Evolutionary conservation across 169 alveolate genomes (phyloP).

Genomic region (Fabrea salina): DNA sequence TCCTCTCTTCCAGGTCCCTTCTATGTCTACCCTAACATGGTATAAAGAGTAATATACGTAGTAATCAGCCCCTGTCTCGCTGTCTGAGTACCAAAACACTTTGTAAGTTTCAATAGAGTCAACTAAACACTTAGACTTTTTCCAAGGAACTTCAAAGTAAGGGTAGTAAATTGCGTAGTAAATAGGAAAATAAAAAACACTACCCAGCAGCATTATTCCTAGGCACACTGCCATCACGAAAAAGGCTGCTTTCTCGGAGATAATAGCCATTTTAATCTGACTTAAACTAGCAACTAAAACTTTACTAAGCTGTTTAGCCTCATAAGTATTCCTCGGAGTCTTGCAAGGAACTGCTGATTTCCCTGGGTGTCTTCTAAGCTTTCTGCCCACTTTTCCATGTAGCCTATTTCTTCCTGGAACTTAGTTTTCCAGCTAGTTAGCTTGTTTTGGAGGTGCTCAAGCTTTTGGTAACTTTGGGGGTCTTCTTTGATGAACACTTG

Average conservation of each 20-base stretch:
- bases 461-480: not conserved
- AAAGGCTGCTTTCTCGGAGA: too few relatives aligned
- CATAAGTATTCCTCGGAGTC: too few relatives aligned
- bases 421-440: not conserved
- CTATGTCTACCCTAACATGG: not conserved
- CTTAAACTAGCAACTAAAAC: too few relatives aligned
- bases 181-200: not conserved
- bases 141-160: not conserved
- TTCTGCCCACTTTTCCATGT: constrained; percentile 28
- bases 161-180: not conserved
- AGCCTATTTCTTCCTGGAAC: constrained; percentile 20
- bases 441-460: not conserved
- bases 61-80: not conserved
- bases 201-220: too few relatives aligned
- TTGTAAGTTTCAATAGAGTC: not conserved
- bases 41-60: not conserved
- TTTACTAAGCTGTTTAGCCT: too few relatives aligned
- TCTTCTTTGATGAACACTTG: not conserved
- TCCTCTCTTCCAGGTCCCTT: not conserved
- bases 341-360: too few relatives aligned
- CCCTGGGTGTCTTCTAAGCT: not conserved
- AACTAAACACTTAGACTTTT: not conserved
- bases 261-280: too few relatives aligned
- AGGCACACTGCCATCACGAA: too few relatives aligned
- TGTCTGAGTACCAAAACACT: not conserved